Evolutionary conservation across 2,329 filamentous ascomycete genomes (phyloP).

Genomic region (Westerdykella ornata): DNA sequence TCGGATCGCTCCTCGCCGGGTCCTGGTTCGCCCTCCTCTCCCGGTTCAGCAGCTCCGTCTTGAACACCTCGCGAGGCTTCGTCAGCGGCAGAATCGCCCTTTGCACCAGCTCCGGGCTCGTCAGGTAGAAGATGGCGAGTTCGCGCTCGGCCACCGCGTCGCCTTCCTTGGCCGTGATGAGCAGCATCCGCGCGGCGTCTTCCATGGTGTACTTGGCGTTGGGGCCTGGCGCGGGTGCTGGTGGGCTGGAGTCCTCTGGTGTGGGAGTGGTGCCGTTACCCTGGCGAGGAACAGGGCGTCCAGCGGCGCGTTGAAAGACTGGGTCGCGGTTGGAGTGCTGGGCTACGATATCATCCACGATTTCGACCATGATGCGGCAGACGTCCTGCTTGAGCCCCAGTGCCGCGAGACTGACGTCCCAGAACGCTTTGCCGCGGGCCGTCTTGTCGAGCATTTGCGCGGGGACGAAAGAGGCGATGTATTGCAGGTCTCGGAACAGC

Average conservation of each 20-base stretch:
- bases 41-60: slow-evolving; percentile 70
- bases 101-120: slow-evolving; percentile 75
- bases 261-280: slow-evolving; percentile 4
- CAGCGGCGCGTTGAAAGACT: slow-evolving; percentile 26
- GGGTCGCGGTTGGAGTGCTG: slow-evolving; percentile 57
- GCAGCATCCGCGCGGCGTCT: slow-evolving; percentile 83
- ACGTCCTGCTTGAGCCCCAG: slow-evolving; percentile 83
- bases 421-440: slow-evolving; percentile 68
- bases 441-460: slow-evolving; percentile 52
- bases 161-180: slow-evolving; percentile 89
- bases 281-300: slow-evolving; percentile 13
- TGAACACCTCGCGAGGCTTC: slow-evolving; percentile 82
- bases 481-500: slow-evolving; percentile 46
- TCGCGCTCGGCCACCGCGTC: slow-evolving; percentile 84
- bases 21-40: slow-evolving; percentile 52
- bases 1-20: slow-evolving; percentile 65
- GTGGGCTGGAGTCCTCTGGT: slow-evolving; percentile 15
- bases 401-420: slow-evolving; percentile 82
- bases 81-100: slow-evolving; percentile 77
- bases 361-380: slow-evolving; percentile 74
- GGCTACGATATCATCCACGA: slow-evolving; percentile 62
- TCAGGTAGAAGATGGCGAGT: slow-evolving; percentile 86
- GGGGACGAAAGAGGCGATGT: slow-evolving; percentile 56
- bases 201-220: slow-evolving; percentile 62
- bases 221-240: slow-evolving; percentile 20